phyloP scores from a whole-genome alignment of 2,329 filamentous ascomycete genomes.

The Penicillium sp. region DNA sequence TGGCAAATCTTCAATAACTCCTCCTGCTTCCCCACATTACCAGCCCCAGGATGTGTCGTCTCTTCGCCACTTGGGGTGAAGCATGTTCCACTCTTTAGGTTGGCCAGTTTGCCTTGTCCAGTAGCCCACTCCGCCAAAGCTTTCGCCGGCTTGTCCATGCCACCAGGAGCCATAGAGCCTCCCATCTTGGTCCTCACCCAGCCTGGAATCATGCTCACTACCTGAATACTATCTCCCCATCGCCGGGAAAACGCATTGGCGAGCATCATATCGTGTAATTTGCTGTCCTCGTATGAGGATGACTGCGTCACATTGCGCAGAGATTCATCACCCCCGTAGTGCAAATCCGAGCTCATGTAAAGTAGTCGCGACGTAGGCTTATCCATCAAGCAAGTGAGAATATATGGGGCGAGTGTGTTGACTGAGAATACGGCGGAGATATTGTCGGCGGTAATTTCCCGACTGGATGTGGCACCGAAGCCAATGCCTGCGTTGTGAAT shows the following conservation, averaged over 20 bases:
- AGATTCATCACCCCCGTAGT: conserved; percentile 49
- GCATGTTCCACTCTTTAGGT: conserved; percentile 17
- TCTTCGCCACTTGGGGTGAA: conserved; percentile 24
- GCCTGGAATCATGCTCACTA: conserved; percentile 54
- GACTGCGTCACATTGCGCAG: conserved; percentile 36
- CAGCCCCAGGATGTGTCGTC: conserved; percentile 25
- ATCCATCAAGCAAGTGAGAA: conserved; percentile 54
- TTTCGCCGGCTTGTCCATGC: conserved; percentile 49
- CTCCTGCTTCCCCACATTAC: conserved; percentile 30
- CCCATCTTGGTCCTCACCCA: conserved; percentile 61
- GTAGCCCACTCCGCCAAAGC: conserved; percentile 51
- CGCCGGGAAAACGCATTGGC: conserved; percentile 55
- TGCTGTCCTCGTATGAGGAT: conserved; percentile 56
- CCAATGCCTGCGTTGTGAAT: conserved; percentile 61
- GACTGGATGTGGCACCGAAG: conserved; percentile 33
- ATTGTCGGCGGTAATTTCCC: conserved; percentile 47
- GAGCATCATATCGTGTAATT: conserved; percentile 59
- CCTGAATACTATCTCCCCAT: conserved; percentile 47
- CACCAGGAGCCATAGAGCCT: conserved; percentile 49
- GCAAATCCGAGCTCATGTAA: conserved; percentile 55
- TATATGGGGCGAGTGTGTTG: conserved; percentile 60
- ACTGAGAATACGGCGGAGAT: conserved; percentile 56
- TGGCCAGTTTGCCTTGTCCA: conserved; percentile 23
- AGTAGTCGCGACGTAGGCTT: conserved; percentile 51
- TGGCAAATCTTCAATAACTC: conserved; percentile 27